phyloP scores from a whole-genome alignment of 2,329 filamentous ascomycete species.

The Ophiostoma quercus region DNA sequence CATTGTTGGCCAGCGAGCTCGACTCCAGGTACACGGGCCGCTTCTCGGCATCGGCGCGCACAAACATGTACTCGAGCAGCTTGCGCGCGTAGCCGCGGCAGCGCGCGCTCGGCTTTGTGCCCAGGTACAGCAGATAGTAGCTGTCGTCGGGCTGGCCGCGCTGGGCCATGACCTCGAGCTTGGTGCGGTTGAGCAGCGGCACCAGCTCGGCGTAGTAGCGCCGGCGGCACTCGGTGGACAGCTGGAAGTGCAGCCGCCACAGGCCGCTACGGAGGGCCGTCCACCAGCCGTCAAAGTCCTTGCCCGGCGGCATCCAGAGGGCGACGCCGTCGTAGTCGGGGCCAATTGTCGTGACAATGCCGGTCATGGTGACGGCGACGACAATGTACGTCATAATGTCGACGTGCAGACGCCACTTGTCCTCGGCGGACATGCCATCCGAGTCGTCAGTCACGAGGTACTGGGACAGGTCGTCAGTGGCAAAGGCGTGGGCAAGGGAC shows the following conservation, averaged over 20 bases:
- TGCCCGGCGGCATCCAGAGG: conserved; percentile 72
- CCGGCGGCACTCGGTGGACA: conserved; percentile 63
- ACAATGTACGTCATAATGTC: conserved; percentile 73
- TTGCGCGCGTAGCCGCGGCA: conserved; percentile 68
- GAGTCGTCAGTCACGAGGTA: conserved; percentile 64
- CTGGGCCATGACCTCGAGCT: conserved; percentile 61
- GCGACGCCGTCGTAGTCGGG: conserved; percentile 72
- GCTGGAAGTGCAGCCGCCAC: conserved; percentile 70
- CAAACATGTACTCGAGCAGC: conserved; percentile 65
- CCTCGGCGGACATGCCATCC: conserved; percentile 54
- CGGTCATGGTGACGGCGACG: conserved; percentile 68
- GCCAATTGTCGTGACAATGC: conserved; percentile 68
- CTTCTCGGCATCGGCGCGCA: conserved; percentile 62
- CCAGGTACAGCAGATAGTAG: conserved; percentile 82
- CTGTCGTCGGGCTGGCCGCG: conserved; percentile 40
- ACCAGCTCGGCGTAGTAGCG: conserved; percentile 76
- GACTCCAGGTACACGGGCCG: conserved; percentile 73
- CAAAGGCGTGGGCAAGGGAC: conserved; percentile 72
- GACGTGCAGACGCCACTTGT: conserved; percentile 71
- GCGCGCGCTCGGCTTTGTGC: conserved; percentile 64
- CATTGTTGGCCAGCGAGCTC: conserved; percentile 61
- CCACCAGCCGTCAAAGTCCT: conserved; percentile 66
- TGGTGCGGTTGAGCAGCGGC: conserved; percentile 67
- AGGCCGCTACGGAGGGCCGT: conserved; percentile 69
- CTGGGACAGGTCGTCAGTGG: conserved; percentile 64